Base-by-base conservation (phyloP, 169 alveolate genomes). In the Cryptosporidium muris region DNA sequence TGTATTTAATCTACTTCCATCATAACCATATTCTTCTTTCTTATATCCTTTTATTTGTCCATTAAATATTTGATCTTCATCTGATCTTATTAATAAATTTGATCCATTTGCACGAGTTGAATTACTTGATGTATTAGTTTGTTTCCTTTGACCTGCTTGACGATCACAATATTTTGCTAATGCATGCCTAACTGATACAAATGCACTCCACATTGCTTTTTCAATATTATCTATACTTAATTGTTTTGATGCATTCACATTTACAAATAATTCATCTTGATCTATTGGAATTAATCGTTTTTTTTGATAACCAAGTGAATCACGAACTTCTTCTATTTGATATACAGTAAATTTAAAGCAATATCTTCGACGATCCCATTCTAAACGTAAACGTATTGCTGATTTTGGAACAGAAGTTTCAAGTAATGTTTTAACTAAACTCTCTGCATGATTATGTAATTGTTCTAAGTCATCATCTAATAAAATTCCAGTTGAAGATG, bases 121-220 rank as follows among this genome's bases (percentile, higher is more conserved):
- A 8, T 48, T 12, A 25, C 54, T 36, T 2, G 49, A 40, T 16
- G 85, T 2, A 9, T 63, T 60, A 6, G 67, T 56, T 37, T 74
- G 85, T 48, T 68, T 66, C 8, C 85, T 63, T 14, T 74, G 85
- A 2, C 85, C 85, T 9, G 85, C 85, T 34, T 74, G 85, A 58
- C 85, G 85, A 47, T 74, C 85, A 48, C 85, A 74, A 47, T 74
- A 74, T 16, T 74, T 74, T 3, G 74, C 85, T 63, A 74, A 47
- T 40, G 85, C 60, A 60, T 74, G 85, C 11, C 85, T 56, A 42
- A 74, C 85, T 1, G 85, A 74, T 4, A 74, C 85, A 74, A 74
- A 74, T 42, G 85, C 85, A 60, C 85, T 74, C 85, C 85, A 74
- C 85, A 74, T 74, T 14, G 85, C 85, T 16, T 60, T 74, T 42